Base-by-base conservation (phyloP, 2,329 filamentous ascomycete genomes). In the Thelonectria rubi region DNA sequence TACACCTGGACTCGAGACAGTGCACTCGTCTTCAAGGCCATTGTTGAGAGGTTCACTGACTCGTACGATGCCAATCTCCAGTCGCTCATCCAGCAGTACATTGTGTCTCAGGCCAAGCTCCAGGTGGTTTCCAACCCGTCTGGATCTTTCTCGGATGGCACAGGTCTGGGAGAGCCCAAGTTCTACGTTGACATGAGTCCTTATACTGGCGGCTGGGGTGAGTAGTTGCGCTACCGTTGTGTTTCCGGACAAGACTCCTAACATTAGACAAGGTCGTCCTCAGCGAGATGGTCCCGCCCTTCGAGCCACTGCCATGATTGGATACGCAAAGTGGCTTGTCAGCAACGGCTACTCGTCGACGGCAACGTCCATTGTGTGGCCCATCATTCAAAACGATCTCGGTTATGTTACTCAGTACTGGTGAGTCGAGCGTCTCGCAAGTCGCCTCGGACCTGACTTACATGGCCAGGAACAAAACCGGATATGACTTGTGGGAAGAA, bases 401-500 rank as follows among this genome's bases (percentile, higher is more conserved):
- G 83, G 82, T 46, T 95, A 94, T 65, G 87, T 92, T 7, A 84
- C 87, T 1, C 86, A 92, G 71, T 91, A 92, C 78, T 92, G 89
- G 87, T 80, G 55, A 62, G 75, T 58, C 2, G 15, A 11, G 0
- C 17, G 14, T 17, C 32, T 21, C 17, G 7, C 26, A 24, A 17
- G 10, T 15, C 9, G n/a, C 24, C 9, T 10, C 7, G 10, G 6
- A 9, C 14, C 12, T 37, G 12, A 21, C 62, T 63, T 26, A 68
- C 14, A 7, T 9, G 0, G 3, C 1, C 6, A 81, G 79, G 83
- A 86, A 86, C 72, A 76, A 81, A 65, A 85, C 84, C 0, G 84
- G 85, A 6, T 95, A 88, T 70, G 92, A 96, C 74, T 82, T 96
- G 3, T 95, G 92, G 92, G 92, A 95, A 74, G 92, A 95, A 74